Evolutionary conservation across 2,329 filamentous ascomycete genomes (phyloP), one percentile per base, ranked within the genome.

Genomic region (Colletotrichum noveboracense): DNA sequence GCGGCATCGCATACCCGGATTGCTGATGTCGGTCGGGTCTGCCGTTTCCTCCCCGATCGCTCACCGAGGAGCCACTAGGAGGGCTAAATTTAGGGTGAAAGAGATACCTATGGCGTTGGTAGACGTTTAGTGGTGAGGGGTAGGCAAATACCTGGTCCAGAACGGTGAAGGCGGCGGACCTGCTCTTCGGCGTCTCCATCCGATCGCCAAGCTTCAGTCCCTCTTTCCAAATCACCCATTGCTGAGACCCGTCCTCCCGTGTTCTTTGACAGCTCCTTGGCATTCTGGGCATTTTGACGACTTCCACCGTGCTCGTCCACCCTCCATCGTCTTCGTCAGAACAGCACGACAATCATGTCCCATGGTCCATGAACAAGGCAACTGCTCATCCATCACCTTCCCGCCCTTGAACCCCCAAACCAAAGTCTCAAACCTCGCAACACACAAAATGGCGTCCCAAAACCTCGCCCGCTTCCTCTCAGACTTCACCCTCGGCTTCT

Each of bases 401-500:
- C 24, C 2, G 2, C 6, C 28, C 5, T 24, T 18, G n/a, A 26
- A 16, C 5, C 24, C 4, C 21, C 12, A 32, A 32, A n/a, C n/a
- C n/a, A n/a, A 24, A 3, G 3, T 24, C 24, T 24, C 24, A 24
- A 24, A 24, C 24, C 24, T 24, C 24, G 24, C 24, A 24, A 24
- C 24, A 3, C 24, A 24, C 24, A 24, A 24, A 14, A 66, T 70
- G 71, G 30, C 36, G 2, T 71, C 72, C 12, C 83, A 82, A 5
- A 77, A 77, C 2, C 78, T 84, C 21, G 80, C 82, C 2, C 84
- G 85, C 14, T 87, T 92, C 76, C 83, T 93, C 14, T 88, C 89
- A 52, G 93, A 95, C 83, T 91, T 93, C 74, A 95, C 94, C 2
- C 91, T 95, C 76, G 94, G 94, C 26, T 91, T 95, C 77, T 92